A percentile compares a stretch with the other conserved stretches of the same genome.
These are phyloP conservation scores for Penicillium manginii DNA, from an alignment of 495 filamentous ascomycete genomes.

Conservation along the genomic window DNA sequence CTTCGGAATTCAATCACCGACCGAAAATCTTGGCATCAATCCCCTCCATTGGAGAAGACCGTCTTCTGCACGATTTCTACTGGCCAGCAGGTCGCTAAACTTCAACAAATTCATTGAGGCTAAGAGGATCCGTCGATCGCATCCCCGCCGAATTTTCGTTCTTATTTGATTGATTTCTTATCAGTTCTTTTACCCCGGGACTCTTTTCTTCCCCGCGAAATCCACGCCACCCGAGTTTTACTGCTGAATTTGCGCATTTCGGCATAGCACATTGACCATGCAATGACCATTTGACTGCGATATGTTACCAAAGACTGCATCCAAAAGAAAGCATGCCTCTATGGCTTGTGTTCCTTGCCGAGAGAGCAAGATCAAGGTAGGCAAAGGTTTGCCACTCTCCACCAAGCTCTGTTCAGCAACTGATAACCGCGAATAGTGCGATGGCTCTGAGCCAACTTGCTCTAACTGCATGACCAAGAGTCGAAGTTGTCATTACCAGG, in stretches of 20 bases:
- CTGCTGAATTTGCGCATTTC: neutral
- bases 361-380: slow-evolving; percentile 38
- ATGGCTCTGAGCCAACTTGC: slow-evolving; percentile 26
- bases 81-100: neutral
- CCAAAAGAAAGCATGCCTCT: slow-evolving; percentile 21
- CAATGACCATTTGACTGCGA: neutral
- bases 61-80: neutral
- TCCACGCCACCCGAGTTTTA: neutral
- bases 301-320: slow-evolving; percentile 5
- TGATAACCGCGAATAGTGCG: slow-evolving; percentile 20
- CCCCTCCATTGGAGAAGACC: too few species aligned
- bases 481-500: slow-evolving; percentile 26
- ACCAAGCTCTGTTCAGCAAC: neutral
- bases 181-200: neutral
- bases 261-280: too few species aligned
- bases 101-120: neutral
- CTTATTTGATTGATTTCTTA: neutral
- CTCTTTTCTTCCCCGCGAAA: neutral
- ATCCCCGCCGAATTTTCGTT: neutral
- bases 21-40: neutral
- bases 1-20: slow-evolving; percentile 7
- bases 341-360: slow-evolving; percentile 34
- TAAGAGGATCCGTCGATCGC: neutral
- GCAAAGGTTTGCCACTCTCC: neutral
- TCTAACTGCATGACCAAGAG: slow-evolving; percentile 25